Conservation (phyloP, 495 filamentous ascomycete species). For the Podospora fimiseda region DNA sequence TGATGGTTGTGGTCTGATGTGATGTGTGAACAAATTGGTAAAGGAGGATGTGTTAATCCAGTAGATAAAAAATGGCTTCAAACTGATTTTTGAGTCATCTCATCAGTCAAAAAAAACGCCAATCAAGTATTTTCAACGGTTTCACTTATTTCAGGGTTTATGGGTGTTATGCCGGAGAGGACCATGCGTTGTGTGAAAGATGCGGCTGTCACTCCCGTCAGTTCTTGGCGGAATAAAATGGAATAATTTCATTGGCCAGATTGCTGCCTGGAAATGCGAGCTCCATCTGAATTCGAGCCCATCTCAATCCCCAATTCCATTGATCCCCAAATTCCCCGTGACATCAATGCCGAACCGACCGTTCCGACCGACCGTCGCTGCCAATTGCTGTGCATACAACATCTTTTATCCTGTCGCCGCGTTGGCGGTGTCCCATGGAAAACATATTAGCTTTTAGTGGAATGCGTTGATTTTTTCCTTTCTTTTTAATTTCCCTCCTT, state of each 20-base stretch:
- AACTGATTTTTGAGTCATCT: not conserved
- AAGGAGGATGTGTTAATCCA: not conserved
- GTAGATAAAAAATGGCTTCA: not conserved
- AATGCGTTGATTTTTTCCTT: conserved; percentile 23
- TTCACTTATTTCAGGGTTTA: too few relatives aligned
- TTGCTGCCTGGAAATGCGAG: conserved; percentile 9
- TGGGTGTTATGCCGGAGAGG: too few relatives aligned
- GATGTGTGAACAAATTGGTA: too few relatives aligned
- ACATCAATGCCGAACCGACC: not conserved
- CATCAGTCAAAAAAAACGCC: not conserved
- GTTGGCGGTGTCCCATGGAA: not conserved
- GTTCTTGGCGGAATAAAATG: not conserved
- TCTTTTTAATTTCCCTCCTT: conserved; percentile 8
- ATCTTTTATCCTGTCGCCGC: conserved; percentile 2
- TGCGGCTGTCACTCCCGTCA: conserved; percentile 3
- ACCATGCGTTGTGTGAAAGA: not conserved
- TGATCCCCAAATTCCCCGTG: conserved; percentile 9
- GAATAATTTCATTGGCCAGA: conserved; percentile 3
- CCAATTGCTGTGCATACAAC: conserved; percentile 6
- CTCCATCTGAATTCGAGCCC: too few relatives aligned
- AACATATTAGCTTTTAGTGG: conserved; percentile 11
- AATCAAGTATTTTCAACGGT: too few relatives aligned
- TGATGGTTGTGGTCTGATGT: not conserved
- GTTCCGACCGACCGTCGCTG: not conserved
- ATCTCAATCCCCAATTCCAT: conserved; percentile 25